These are phyloP conservation scores for Didymella sp. DNA, from an alignment of 2,329 filamentous ascomycete species.

Conservation along the genomic window DNA sequence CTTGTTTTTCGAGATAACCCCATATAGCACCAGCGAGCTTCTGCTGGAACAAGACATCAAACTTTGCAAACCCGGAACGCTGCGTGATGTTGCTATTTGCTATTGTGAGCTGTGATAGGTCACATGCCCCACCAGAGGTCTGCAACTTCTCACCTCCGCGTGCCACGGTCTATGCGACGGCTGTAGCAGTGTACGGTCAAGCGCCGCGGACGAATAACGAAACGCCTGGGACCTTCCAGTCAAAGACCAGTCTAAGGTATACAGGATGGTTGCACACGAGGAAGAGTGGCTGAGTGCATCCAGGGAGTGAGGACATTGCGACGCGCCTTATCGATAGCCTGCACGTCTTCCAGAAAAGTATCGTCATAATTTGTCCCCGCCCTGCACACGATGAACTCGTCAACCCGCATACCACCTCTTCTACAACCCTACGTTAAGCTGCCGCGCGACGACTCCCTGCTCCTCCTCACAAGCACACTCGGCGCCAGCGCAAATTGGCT, in stretches of 20 bases:
- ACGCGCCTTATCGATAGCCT: slow-evolving; percentile 12
- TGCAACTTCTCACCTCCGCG: no score
- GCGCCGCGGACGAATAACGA: no score
- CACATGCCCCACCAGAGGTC: no score
- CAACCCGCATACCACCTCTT: slow-evolving; percentile 66
- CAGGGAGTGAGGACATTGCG: no score
- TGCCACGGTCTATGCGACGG: no score
- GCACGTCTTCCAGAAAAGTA: slow-evolving; percentile 2
- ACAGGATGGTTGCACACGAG: no score
- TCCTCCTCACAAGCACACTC: slow-evolving; percentile 71
- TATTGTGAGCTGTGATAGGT: no score
- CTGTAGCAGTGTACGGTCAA: no score
- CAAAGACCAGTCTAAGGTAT: no score
- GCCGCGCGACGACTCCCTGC: slow-evolving; percentile 65
- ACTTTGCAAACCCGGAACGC: not conserved
- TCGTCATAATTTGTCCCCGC: slow-evolving; percentile 15
- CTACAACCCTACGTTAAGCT: slow-evolving; percentile 69
- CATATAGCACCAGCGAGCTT: slow-evolving; percentile 16
- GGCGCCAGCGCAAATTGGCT: slow-evolving; percentile 64
- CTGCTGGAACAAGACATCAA: slow-evolving; percentile 14
- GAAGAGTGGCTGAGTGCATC: no score
- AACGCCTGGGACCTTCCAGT: no score
- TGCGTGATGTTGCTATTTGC: no score
- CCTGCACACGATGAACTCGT: slow-evolving; percentile 41
- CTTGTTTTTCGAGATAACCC: slow-evolving; percentile 23